Base-by-base conservation (phyloP, 2,329 filamentous ascomycete genomes). In the Aspergillus sp. region DNA sequence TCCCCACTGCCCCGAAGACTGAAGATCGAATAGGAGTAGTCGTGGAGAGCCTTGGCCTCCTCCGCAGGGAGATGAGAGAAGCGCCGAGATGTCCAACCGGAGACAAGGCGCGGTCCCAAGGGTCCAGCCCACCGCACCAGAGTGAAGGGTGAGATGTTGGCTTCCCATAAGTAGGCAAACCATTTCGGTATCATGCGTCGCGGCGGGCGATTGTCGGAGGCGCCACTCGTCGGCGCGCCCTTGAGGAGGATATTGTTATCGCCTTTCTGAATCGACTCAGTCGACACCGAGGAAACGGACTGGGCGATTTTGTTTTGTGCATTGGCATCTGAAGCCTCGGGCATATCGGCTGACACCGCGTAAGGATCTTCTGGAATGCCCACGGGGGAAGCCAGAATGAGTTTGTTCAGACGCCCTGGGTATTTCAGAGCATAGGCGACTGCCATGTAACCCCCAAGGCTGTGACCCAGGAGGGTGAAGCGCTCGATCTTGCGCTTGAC, bases 351-450 rank as follows among this genome's bases (percentile, higher is more conserved):
- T 60, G 83, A 85, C 53, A 94, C 85, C 4, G 93, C 94, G 64
- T 93, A 93, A 0, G 94, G 94, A 64, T 99, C 90, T 67, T 95
- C 92, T 2, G 94, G 94, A 7, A 99, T 88, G 17, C 94, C 94
- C 17, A 96, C 94, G 0, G 94, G 94, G 0, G 90, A 96, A 0
- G 90, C 94, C 26, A 99, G 82, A 57, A 99, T 95, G 56, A 99
- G 83, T 76, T 99, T 99, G 75, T 99, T 96, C 32, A 99, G 75
- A 60, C 84, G 89, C 13, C 93, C 93, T 0, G 94, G 94, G 66
- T 99, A 99, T 71, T 99, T 99, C 54, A 97, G 79, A 1, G 94
- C 92, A 68, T 99, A 99, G 17, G 91, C 92, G 0, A 95, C 88
- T 4, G 93, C 91, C 69, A 99, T 87, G 68, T 99, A 99, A 5